phyloP scores from a whole-genome alignment of 2,329 filamentous ascomycete genomes.

The Grosmannia serpens region DNA sequence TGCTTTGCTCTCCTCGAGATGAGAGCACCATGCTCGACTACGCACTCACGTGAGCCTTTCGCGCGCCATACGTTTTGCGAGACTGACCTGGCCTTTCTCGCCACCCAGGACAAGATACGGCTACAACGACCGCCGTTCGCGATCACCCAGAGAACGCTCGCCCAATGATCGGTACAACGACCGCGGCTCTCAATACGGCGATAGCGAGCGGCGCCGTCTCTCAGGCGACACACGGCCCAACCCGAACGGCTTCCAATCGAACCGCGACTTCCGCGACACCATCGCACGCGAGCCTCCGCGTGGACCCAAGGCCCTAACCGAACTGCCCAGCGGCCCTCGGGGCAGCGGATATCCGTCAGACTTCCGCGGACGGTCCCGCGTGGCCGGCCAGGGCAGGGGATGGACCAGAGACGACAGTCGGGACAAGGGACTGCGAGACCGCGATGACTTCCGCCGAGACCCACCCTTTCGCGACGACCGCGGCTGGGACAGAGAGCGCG shows the following conservation, averaged over 20 bases:
- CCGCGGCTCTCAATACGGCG: constrained; percentile 40
- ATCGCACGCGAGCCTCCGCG: constrained; percentile 60
- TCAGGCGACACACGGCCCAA: constrained; percentile 45
- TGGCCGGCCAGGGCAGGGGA: constrained; percentile 39
- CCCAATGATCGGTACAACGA: constrained; percentile 50
- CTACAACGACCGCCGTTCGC: constrained; percentile 50
- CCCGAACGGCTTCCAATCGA: constrained; percentile 47
- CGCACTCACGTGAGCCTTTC: not conserved
- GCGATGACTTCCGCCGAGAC: constrained; percentile 25
- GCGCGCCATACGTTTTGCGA: not conserved
- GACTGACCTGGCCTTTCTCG: constrained; percentile 3
- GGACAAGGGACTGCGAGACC: constrained; percentile 41
- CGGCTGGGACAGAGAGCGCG: constrained; percentile 44
- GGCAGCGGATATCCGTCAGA: constrained; percentile 56
- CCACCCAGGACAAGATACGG: constrained; percentile 39
- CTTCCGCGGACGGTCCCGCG: constrained; percentile 49
- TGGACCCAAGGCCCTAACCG: constrained; percentile 68
- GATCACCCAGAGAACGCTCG: constrained; percentile 54
- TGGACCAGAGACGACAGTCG: constrained; percentile 55
- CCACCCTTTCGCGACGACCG: constrained; percentile 26
- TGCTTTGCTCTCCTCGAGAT: not conserved
- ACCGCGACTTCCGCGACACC: constrained; percentile 48
- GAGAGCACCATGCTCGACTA: constrained; percentile 3
- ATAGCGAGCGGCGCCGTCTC: constrained; percentile 61
- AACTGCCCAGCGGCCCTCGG: constrained; percentile 55